These are phyloP conservation scores for Bauhinia variegata DNA, from an alignment of 306 rosid species.

Conservation along the genomic window DNA sequence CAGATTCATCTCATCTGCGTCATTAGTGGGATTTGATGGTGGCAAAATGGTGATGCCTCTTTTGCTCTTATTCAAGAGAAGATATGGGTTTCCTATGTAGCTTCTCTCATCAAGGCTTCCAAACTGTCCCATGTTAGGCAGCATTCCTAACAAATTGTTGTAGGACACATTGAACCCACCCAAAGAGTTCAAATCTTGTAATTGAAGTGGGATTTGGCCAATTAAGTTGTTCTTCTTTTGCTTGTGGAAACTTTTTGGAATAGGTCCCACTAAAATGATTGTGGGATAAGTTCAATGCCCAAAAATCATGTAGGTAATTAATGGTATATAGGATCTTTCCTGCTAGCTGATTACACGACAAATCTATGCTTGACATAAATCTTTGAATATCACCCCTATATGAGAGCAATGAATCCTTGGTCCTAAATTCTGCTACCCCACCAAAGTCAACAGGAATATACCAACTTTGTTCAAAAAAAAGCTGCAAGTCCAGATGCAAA, in stretches of 20 bases:
- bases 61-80: not conserved
- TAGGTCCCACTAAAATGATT: conserved; percentile 1
- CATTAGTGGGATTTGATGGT: too few species aligned
- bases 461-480: not conserved
- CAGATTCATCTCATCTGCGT: not conserved
- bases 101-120: not conserved
- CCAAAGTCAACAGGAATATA: not conserved
- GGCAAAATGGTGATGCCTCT: not conserved
- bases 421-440: not conserved
- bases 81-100: not conserved
- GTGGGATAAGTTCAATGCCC: conserved; percentile 33
- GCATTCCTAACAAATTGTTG: not conserved
- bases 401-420: not conserved
- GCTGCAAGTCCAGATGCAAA: too few species aligned
- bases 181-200: not conserved
- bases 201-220: not conserved
- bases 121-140: not conserved
- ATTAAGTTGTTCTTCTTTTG: conserved; percentile 6
- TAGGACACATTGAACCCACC: conserved; percentile 19
- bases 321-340: conserved; percentile 26
- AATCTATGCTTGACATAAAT: conserved; percentile 9
- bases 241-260: conserved; percentile 17
- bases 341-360: not conserved
- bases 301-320: conserved; percentile 1
- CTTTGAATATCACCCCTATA: not conserved